Base-by-base conservation (phyloP, 306 rosid species). In the Vigna reflexopilosa region DNA sequence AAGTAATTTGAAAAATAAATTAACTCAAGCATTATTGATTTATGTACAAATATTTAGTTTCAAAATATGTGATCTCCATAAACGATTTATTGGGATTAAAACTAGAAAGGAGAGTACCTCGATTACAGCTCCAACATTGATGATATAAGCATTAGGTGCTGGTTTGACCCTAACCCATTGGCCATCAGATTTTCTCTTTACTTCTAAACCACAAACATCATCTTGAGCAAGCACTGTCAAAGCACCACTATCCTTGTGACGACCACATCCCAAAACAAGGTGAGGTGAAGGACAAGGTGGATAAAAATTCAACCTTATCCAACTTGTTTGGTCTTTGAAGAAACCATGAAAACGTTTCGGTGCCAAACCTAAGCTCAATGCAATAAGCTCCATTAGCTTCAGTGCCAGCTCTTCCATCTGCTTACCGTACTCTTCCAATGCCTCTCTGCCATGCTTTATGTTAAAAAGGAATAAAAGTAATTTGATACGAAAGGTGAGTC, bases 361-460 rank as follows among this genome's bases (percentile, higher is more conserved):
- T 0, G 67, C n/a, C 80, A 87, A 62, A 3, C 90, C 63, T 45
- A 45, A 45, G 50, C 50, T 45, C 15, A 45, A 45, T 0, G 50
- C 50, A 45, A 87, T 76, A 0, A 84, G 65, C 40, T 70, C 89
- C 83, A 83, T 83, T 73, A 83, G 30, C 78, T 82, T 72, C 14
- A 76, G 26, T 28, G 81, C 88, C 42, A 92, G 79, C 30, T 84
- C 83, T 58, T 80, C 88, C 82, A 92, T 75, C 67, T 81, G 86
- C 24, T 55, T n/a, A 47, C 75, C 71, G 50, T 88, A 90, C 71
- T 85, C 93, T 79, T 72, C 57, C 28, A 80, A 70, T 42, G 49
- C 16, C 48, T 80, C 87, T 38, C 87, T 84, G 30, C n/a, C n/a
- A n/a, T n/a, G n/a, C n/a, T n/a, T n/a, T n/a, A n/a, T n/a, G n/a